These are phyloP conservation scores for Neonectria coccinea DNA, from an alignment of 2,329 filamentous ascomycete genomes.

Conservation along the genomic window DNA sequence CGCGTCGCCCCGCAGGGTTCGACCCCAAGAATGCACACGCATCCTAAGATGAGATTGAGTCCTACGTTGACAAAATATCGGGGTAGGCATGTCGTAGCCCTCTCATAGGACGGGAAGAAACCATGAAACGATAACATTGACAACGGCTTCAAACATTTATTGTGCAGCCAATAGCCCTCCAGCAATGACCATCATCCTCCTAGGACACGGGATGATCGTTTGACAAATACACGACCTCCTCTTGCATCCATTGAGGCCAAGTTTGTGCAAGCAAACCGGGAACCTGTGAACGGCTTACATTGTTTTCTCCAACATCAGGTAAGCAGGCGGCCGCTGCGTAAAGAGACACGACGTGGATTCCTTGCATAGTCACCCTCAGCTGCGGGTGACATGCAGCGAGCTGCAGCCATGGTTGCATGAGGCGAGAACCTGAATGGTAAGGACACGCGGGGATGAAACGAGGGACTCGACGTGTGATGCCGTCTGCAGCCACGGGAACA, in stretches of 20 bases:
- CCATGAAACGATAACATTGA: slow-evolving; percentile 2
- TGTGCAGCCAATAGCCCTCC: slow-evolving; percentile 12
- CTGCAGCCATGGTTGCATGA: slow-evolving; percentile 21
- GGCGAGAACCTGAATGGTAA: slow-evolving; percentile 17
- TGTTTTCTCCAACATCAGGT: not conserved
- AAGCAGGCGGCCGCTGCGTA: not conserved
- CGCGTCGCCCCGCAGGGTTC: not conserved
- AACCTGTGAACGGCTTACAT: not conserved
- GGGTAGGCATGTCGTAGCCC: not conserved
- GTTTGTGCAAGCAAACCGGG: not conserved
- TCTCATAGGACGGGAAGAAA: not conserved
- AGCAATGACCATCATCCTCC: slow-evolving; percentile 20
- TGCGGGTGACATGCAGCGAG: slow-evolving; percentile 19
- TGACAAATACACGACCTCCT: slow-evolving; percentile 7
- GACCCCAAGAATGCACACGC: not conserved
- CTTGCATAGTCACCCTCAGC: not conserved
- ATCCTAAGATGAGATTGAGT: not conserved
- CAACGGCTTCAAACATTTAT: slow-evolving; percentile 9
- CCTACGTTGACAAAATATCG: not conserved
- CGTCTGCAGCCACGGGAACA: slow-evolving; percentile 24
- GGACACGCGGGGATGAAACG: slow-evolving; percentile 9
- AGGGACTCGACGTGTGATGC: slow-evolving; percentile 14
- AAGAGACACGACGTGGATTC: not conserved
- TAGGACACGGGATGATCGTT: slow-evolving; percentile 11
- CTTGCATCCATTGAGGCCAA: not conserved